A percentile compares a stretch with the other conserved stretches of the same genome.
phyloP scores from a whole-genome alignment of 2,329 filamentous ascomycete genomes.

The Nothopassalora personata region DNA sequence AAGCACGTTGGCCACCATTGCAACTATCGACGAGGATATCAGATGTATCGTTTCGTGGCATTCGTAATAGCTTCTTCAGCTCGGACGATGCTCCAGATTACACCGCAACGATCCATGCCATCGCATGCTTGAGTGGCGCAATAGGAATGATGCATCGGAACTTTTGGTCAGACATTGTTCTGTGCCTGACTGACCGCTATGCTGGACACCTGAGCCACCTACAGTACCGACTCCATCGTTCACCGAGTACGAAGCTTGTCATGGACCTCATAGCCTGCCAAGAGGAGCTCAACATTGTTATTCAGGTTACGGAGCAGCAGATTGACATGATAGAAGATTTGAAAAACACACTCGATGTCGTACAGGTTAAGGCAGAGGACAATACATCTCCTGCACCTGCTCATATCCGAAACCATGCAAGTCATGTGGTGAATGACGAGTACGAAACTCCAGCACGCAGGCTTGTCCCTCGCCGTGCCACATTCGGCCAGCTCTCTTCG shows the following conservation, averaged over 20 bases:
- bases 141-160: slow-evolving; percentile 41
- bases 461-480: slow-evolving; percentile 28
- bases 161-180: slow-evolving; percentile 40
- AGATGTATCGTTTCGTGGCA: slow-evolving; percentile 39
- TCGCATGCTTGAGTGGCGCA: slow-evolving; percentile 37
- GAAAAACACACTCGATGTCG: slow-evolving; percentile 14
- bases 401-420: neutral
- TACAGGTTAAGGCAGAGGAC: neutral
- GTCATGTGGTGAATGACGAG: slow-evolving; percentile 7
- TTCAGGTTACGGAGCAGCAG: slow-evolving; percentile 41
- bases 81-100: slow-evolving; percentile 33
- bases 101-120: slow-evolving; percentile 35
- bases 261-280: slow-evolving; percentile 43
- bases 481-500: slow-evolving; percentile 36
- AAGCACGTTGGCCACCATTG: slow-evolving; percentile 39
- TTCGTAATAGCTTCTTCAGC: slow-evolving; percentile 36
- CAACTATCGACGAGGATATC: slow-evolving; percentile 38
- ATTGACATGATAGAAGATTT: slow-evolving; percentile 35
- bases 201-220: slow-evolving; percentile 40
- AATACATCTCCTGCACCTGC: slow-evolving; percentile 1
- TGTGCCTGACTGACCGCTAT: slow-evolving; percentile 40
- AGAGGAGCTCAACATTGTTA: slow-evolving; percentile 42
- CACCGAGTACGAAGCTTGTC: slow-evolving; percentile 40
- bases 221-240: slow-evolving; percentile 39
- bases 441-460: slow-evolving; percentile 1